Evolutionary conservation across 2,329 filamentous ascomycete species (phyloP).

Genomic region (Colletotrichum karsti): DNA sequence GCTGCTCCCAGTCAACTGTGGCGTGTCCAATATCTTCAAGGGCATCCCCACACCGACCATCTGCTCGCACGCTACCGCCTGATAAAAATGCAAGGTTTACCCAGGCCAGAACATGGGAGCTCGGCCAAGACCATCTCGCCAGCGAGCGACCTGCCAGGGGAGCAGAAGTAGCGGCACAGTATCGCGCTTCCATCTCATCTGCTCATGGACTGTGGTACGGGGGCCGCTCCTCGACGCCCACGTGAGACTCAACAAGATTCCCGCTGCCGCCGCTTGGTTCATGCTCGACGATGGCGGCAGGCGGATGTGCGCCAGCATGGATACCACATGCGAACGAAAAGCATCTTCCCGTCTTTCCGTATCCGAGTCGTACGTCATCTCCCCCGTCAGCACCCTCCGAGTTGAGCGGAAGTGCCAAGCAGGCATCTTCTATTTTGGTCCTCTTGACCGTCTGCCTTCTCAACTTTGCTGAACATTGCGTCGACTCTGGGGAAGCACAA

Average conservation of each 20-base stretch:
- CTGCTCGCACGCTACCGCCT: slow-evolving; percentile 23
- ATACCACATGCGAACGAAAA: slow-evolving; percentile 5
- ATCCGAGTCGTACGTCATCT: slow-evolving; percentile 27
- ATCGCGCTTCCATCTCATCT: slow-evolving; percentile 16
- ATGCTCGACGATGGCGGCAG: slow-evolving; percentile 15
- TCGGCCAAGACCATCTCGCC: slow-evolving; percentile 18
- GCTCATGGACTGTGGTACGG: slow-evolving; percentile 19
- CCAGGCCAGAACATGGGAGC: slow-evolving; percentile 23
- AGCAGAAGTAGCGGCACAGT: slow-evolving; percentile 17
- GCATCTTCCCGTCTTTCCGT: background rate
- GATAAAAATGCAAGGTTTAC: slow-evolving; percentile 26
- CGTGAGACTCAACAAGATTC: slow-evolving; percentile 27
- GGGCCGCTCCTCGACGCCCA: slow-evolving; percentile 15
- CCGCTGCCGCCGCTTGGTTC: slow-evolving; percentile 15
- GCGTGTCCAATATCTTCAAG: slow-evolving; percentile 18
- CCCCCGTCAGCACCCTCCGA: slow-evolving; percentile 13
- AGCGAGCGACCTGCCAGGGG: background rate
- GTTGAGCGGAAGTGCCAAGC: slow-evolving; percentile 14
- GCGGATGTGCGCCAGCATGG: slow-evolving; percentile 18
- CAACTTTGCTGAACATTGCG: background rate
- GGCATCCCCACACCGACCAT: slow-evolving; percentile 24
- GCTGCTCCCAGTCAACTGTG: background rate
- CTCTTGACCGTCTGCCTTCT: background rate
- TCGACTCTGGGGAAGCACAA: too few species aligned
- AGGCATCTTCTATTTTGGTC: slow-evolving; percentile 25